Evolutionary conservation across 2,329 filamentous ascomycete species (phyloP), one percentile per base, ranked within the genome.

Genomic region (Phaeosphaeria sp.): DNA sequence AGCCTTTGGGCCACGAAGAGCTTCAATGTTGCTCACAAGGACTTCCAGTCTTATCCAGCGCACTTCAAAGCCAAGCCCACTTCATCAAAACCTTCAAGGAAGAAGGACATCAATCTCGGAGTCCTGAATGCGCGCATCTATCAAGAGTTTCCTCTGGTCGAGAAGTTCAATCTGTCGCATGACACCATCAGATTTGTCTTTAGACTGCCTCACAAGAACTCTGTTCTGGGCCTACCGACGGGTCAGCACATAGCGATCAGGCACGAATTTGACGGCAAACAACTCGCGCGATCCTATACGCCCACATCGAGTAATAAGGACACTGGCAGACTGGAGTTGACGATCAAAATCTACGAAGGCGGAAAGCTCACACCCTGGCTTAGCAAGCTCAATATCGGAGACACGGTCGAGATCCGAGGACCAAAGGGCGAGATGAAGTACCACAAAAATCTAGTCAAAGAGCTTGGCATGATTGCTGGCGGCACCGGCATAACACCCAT

Each of bases 261-360:
- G 7, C 73, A 93, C 55, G 85, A 84, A 52, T 87, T 96, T 62
- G 89, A 92, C 69, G 92, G 92, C 74, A 79, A 65, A 39, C 49
- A 53, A 8, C 52, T 71, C 9, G 30, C 62, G 3, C 62, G 67
- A 22, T 68, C 65, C 5, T 71, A 71, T 49, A 69, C 68, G 8
- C 68, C 74, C 21, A 77, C 78, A 51, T 77, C 77, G 20, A 80
- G 79, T 68, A 87, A 86, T 56, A 86, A 93, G 59, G 88, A 91
- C 64, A 77, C 74, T 0, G 85, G 85, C 21, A 65, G 71, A 2
- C 68, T 87, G 1, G 82, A 85, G 59, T 75, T 87, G 1, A 75
- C 86, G 24, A 77, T 87, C 68, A 82, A 82, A 57, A 74, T 80
- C 46, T 87, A 87, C 61, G 77, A 81, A 0, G 75, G 82, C 46